Evolutionary conservation across 495 filamentous ascomycete genomes (phyloP).

Genomic region (Bacidia gigantensis): DNA sequence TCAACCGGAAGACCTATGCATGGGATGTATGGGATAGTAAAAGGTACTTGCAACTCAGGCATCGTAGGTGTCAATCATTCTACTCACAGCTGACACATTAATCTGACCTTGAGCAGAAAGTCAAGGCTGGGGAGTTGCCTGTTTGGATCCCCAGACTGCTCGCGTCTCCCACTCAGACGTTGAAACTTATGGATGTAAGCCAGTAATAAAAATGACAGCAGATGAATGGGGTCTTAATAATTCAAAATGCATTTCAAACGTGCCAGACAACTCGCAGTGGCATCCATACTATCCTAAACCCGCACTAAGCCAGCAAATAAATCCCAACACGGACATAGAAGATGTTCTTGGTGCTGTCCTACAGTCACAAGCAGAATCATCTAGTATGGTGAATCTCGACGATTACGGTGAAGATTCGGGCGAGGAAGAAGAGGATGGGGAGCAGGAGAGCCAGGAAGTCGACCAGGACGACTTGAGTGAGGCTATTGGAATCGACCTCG

Average conservation of each 20-base stretch:
- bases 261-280: constrained; percentile 13
- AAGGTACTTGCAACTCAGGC: no score
- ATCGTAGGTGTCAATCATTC: no score
- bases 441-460: constrained; percentile 4
- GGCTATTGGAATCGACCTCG: not conserved
- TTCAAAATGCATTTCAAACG: not conserved
- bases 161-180: constrained; percentile 21
- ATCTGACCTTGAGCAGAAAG: not conserved
- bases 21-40: constrained; percentile 49
- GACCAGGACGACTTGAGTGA: not conserved
- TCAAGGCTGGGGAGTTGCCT: constrained; percentile 37
- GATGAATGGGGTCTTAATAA: not conserved
- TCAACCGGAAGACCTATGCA: constrained; percentile 47
- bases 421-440: no score
- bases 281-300: constrained; percentile 9
- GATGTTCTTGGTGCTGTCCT: not conserved
- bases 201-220: not conserved
- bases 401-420: constrained; percentile 15
- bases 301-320: not conserved
- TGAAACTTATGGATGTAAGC: constrained; percentile 34
- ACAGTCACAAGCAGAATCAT: not conserved
- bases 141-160: constrained; percentile 36
- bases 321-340: not conserved
- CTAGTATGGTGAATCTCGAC: not conserved
- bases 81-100: no score